Base-by-base conservation (phyloP, 495 filamentous ascomycete species). In the Cladorrhinum samala region DNA sequence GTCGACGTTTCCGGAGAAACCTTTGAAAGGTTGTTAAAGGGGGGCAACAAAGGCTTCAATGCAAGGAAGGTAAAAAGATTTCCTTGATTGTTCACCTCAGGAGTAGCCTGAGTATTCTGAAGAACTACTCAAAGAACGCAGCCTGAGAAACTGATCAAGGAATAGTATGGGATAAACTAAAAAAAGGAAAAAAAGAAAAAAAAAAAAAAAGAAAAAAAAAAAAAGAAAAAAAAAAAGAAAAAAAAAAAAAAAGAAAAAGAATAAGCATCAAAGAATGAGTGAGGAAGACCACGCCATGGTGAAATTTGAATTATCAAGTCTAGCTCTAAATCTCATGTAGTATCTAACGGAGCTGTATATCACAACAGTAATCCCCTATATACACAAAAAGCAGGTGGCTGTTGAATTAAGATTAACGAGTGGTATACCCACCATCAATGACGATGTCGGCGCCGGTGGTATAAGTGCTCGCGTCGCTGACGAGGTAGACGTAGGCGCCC, bases 401-500 rank as follows among this genome's bases (percentile, higher is more conserved):
- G n/a, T n/a, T n/a, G n/a, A n/a, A n/a, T n/a, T n/a, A n/a, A n/a
- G 24, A 53, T 60, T 60, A 74, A 33, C 70, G 64, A 48, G 48
- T 61, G 13, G 64, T 69, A 61, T 82, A 82, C 13, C 79, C 79
- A 17, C 79, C 78, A 56, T 83, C 79, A 53, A 83, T 77, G 19
- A 82, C 54, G 24, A 83, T 63, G 51, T 83, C 78, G 8, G 71
- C 61, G 23, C 79, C 79, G 14, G 75, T 78, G 16, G 72, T 78
- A 46, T 77, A 78, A 2, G 67, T 71, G 66, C 82, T 83, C 7
- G 88, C 88, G 69, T 92, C 86, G 58, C 77, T 83, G 54, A 76
- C 74, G 55, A 92, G 66, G 64, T 90, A 92, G 6, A 90, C 83
- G 66, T 90, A 92, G 4, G 85, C 86, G 4, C 84, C 87, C 81